These are phyloP conservation scores for Phytopythium chamaehyphon DNA, from an alignment of 352 stramenopile species.

Conservation along the genomic window DNA sequence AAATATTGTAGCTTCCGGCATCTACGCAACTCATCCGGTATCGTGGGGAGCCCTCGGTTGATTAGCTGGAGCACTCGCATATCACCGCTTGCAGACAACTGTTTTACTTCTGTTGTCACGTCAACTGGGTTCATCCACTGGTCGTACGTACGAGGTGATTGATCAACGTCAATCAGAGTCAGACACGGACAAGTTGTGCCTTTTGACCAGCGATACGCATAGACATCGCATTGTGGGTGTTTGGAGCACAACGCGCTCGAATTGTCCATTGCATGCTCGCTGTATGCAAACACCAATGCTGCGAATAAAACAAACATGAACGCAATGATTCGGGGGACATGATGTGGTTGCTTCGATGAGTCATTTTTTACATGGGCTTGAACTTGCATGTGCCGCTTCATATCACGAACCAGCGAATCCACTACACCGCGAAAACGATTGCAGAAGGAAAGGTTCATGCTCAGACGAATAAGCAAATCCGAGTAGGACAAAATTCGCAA, in stretches of 20 bases:
- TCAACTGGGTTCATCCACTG: slow-evolving; percentile 22
- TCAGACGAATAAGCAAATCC: slow-evolving; percentile 18
- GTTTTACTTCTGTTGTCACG: slow-evolving; percentile 10
- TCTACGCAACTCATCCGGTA: slow-evolving; percentile 16
- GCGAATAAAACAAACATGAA: slow-evolving; percentile 9
- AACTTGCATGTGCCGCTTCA: background rate
- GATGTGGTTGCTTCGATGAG: background rate
- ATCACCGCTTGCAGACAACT: slow-evolving; percentile 12
- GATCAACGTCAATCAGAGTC: slow-evolving; percentile 20
- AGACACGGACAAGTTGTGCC: slow-evolving; percentile 17
- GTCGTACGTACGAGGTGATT: slow-evolving; percentile 11
- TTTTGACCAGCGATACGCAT: slow-evolving; percentile 11
- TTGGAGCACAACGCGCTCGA: slow-evolving; percentile 7
- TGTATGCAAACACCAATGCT: slow-evolving; percentile 6
- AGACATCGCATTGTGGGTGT: slow-evolving; percentile 19
- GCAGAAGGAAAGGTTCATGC: slow-evolving; percentile 21
- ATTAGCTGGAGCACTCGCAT: slow-evolving; percentile 19
- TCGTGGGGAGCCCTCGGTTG: slow-evolving; percentile 14
- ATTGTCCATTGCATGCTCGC: slow-evolving; percentile 5
- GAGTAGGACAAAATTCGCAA: slow-evolving; percentile 18
- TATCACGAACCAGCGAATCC: slow-evolving; percentile 10
- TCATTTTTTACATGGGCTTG: background rate
- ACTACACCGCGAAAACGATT: slow-evolving; percentile 16
- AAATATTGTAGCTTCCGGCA: background rate
- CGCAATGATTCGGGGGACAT: slow-evolving; percentile 8